These are phyloP conservation scores for Lyophyllum decastes DNA, from an alignment of 768 basidiomycete genomes.

Conservation along the genomic window DNA sequence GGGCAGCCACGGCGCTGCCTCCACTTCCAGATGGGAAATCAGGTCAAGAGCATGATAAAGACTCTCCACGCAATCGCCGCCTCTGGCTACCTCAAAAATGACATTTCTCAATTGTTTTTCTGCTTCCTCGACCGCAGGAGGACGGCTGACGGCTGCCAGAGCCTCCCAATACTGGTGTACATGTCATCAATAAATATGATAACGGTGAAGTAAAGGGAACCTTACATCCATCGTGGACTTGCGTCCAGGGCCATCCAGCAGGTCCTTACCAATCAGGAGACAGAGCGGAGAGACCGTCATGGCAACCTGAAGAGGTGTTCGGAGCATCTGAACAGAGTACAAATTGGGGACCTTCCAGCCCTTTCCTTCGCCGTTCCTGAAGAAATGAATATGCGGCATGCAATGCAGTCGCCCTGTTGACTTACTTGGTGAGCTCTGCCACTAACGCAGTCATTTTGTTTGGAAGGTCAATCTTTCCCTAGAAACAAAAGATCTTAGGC, in stretches of 20 bases:
- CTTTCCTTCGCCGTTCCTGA: not conserved
- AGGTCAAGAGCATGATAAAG: not conserved
- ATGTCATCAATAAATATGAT: not conserved
- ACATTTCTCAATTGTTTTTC: not conserved
- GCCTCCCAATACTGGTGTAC: not conserved
- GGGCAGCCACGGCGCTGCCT: too few relatives aligned
- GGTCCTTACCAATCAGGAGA: not conserved
- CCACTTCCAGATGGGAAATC: not conserved
- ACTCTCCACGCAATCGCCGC: not conserved
- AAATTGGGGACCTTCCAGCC: not conserved
- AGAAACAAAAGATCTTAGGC: not conserved
- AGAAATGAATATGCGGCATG: not conserved
- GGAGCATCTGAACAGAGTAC: not conserved
- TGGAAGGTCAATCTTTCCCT: not conserved
- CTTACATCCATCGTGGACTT: not conserved
- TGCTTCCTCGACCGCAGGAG: not conserved
- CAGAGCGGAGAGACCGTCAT: not conserved
- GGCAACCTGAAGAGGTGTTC: not conserved
- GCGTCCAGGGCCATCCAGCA: not conserved
- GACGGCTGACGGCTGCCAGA: not conserved
- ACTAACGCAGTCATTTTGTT: not conserved
- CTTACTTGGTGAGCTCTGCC: not conserved
- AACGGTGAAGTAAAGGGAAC: not conserved
- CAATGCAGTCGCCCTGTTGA: not conserved
- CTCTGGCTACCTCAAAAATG: not conserved